A percentile compares a stretch with the other conserved stretches of the same genome.
Conservation (phyloP, 2,329 filamentous ascomycete species). For the Epichloe festucae region DNA sequence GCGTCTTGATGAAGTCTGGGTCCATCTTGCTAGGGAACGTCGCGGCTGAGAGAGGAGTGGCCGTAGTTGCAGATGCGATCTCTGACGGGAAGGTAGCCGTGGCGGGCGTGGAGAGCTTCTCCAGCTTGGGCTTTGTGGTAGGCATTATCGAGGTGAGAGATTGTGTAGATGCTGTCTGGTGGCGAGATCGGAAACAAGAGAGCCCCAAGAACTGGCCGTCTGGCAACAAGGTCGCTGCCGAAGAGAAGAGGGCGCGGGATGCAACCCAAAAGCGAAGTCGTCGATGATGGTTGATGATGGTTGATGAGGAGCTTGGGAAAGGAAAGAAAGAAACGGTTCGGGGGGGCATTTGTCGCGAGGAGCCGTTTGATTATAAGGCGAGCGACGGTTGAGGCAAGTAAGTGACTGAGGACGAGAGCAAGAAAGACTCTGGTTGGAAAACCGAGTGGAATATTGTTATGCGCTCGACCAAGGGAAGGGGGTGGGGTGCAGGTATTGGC, state of each 20-base stretch:
- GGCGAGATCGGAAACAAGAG: background rate
- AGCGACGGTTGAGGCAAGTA: slow-evolving; percentile 6
- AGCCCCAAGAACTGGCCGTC: too few relatives aligned
- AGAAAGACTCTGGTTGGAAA: slow-evolving; percentile 1
- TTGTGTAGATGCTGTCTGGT: background rate
- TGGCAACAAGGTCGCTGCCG: too few relatives aligned
- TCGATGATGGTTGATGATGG: background rate
- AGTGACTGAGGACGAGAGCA: slow-evolving; percentile 1
- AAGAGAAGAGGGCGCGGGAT: too few relatives aligned
- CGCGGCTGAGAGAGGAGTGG: slow-evolving; percentile 49
- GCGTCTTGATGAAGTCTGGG: slow-evolving; percentile 60
- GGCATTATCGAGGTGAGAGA: slow-evolving; percentile 30
- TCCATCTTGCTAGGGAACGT: slow-evolving; percentile 27
- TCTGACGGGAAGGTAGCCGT: slow-evolving; percentile 50
- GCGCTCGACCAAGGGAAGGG: slow-evolving; percentile 6
- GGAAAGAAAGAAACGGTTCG: background rate
- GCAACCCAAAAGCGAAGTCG: background rate
- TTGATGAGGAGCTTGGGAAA: background rate
- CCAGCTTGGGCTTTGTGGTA: slow-evolving; percentile 43
- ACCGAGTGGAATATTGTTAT: background rate
- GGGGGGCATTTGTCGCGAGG: slow-evolving; percentile 3
- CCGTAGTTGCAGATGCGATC: slow-evolving; percentile 49
- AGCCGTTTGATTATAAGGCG: slow-evolving; percentile 6
- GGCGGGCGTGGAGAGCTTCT: slow-evolving; percentile 49
- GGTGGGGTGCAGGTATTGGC: background rate